Base-by-base conservation (phyloP, 371 early-diverging fungal genomes). In the Mortierella polycephala region DNA sequence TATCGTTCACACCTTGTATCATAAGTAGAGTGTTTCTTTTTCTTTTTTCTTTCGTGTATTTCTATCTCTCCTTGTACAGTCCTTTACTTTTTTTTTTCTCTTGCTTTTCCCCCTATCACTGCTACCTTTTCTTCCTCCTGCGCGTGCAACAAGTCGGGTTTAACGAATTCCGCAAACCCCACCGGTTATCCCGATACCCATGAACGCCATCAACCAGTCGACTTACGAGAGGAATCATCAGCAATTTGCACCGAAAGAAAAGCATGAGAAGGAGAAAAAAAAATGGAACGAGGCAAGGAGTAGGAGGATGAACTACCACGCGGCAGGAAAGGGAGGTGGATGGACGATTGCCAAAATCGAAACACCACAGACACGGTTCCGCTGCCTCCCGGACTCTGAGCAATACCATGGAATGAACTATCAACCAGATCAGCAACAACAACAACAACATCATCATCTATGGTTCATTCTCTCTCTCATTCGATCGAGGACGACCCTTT, bases 21-120 rank as follows among this genome's bases (percentile, higher is more conserved):
- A 73, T 58, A 59, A 62, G 63, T 56, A 62, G 57, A 9, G 12
- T 18, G 51, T 64, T 69, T 37, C 21, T 66, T 50, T 66, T 65
- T 5, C 41, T 55, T 51, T 54, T 59, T 39, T 71, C 47, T 67
- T 16, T 42, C 41, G 30, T 56, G 54, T 73, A 61, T 67, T 73
- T 67, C 58, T 67, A 62, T 62, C 63, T 45, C 56, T 60, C 67
- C 39, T 52, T 60, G 63, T 67, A 62, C 47, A 63, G 49, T 42
- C 44, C 18, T 50, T 21, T 45, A 47, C 44, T 16, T 37, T 18
- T 52, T 42, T 53, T 59, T 47, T 58, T 52, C 49, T 39, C 37
- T 50, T 20, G 39, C n/a, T 39, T 14, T 49, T 47, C 23, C 40
- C 41, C 23, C 13, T 14, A 41, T 18, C 8, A 14, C 62, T 57